phyloP scores from a whole-genome alignment of 352 stramenopile species.

The Phytophthora parvispora region DNA sequence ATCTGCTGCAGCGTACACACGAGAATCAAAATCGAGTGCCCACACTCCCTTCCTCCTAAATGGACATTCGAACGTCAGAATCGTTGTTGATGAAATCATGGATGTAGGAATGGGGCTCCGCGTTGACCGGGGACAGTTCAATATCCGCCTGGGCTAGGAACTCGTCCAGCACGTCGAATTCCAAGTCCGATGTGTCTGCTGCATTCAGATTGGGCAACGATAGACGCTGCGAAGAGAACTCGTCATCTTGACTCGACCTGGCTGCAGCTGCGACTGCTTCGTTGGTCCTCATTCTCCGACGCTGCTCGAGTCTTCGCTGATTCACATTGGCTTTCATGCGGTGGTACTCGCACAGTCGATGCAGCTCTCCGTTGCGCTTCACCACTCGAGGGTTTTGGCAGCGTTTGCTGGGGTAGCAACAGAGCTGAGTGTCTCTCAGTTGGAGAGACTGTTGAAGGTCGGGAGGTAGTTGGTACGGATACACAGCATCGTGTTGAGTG shows the following conservation, averaged over 20 bases:
- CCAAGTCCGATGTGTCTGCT: slow-evolving; percentile 4
- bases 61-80: slow-evolving; percentile 26
- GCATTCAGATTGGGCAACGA: slow-evolving; percentile 25
- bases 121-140: slow-evolving; percentile 24
- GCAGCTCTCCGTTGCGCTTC: slow-evolving; percentile 54
- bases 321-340: slow-evolving; percentile 32
- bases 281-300: slow-evolving; percentile 5
- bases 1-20: too few species aligned
- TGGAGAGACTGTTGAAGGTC: slow-evolving; percentile 19
- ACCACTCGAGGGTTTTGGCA: slow-evolving; percentile 51
- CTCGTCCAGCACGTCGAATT: slow-evolving; percentile 34
- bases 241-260: slow-evolving; percentile 1
- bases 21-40: too few species aligned
- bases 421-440: slow-evolving; percentile 19
- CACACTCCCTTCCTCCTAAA: slow-evolving; percentile 8
- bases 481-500: slow-evolving; percentile 8
- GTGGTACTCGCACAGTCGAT: slow-evolving; percentile 36
- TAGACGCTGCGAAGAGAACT: slow-evolving; percentile 27
- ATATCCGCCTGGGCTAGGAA: slow-evolving; percentile 38
- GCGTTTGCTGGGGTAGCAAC: slow-evolving; percentile 49
- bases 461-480: background rate
- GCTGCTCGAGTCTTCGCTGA: slow-evolving; percentile 27
- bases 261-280: slow-evolving; percentile 37
- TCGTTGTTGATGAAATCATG: slow-evolving; percentile 14
- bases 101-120: background rate